Base-by-base conservation (phyloP, 73 alveolate genomes). In the Symbiodinium natans region DNA sequence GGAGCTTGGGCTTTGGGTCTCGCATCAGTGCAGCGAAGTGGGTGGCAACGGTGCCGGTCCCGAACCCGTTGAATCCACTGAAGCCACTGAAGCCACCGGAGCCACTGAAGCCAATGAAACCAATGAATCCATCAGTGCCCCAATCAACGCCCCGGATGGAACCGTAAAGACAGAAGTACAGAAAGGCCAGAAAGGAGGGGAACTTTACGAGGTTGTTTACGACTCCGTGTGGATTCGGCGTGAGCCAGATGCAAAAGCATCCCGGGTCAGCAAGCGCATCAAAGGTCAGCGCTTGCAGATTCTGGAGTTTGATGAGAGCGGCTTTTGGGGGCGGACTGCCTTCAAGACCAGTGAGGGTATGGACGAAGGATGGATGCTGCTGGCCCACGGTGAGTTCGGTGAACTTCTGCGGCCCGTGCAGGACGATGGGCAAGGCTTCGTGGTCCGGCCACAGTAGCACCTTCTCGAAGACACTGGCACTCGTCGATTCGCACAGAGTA, bases 221-320 rank as follows among this genome's bases (percentile, higher is more conserved):
- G 77, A 63, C 36, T 21, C 77, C 31, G 89, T 82, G 38, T 82
- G 89, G 89, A 82, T 82, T 27, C 89, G 89, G 13, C 89, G 89
- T 25, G 89, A 36, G 43, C 89, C 89, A 10, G 39, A 38, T 25
- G 68, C 38, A 7, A 42, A 82, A 15, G 89, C 89, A 2, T 38
- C 68, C 21, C 89, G 59, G 2, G 89, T 82, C 59, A 82, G 89
- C 89, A 82, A 82, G 59, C 89, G 89, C 3, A 82, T 82, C 89
- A 36, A 41, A 63, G 77, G 77, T 34, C 77, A 63, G 77, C 77
- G 77, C 34, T 15, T 63, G 77, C 77, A 27, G 34, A 63, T 63
- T 34, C 31, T 63, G 38, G 77, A 63, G 38, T 63, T 63, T 27
- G 77, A 63, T 63, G 77, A 63, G 77, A 25, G 36, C 1, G 77